Conservation (phyloP, 495 filamentous ascomycete genomes). For the Haplographium delicatum region DNA sequence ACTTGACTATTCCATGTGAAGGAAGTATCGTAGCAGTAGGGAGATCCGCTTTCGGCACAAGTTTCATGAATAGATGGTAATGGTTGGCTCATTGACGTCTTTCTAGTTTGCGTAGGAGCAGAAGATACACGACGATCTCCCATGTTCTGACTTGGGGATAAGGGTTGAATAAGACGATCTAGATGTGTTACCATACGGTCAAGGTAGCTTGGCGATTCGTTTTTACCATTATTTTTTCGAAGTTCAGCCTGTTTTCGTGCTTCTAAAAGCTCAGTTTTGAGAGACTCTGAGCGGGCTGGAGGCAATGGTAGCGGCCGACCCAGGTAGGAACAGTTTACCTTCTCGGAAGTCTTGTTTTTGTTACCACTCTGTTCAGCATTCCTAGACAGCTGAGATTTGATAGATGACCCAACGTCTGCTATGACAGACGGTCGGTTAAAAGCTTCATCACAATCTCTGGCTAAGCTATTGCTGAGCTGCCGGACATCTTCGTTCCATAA, state of each 20-base stretch:
- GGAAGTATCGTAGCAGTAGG: no score
- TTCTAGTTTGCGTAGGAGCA: slow-evolving; percentile 45
- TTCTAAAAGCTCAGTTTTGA: slow-evolving; percentile 27
- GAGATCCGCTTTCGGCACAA: slow-evolving; percentile 27
- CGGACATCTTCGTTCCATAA: slow-evolving; percentile 44
- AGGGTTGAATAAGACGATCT: slow-evolving; percentile 21
- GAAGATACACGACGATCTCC: slow-evolving; percentile 43
- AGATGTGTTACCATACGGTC: slow-evolving; percentile 27
- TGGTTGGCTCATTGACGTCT: slow-evolving; percentile 30
- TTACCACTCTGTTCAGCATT: background rate
- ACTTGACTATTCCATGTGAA: background rate
- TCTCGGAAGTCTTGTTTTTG: slow-evolving; percentile 24
- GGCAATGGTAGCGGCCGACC: slow-evolving; percentile 44
- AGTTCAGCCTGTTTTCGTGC: slow-evolving; percentile 21
- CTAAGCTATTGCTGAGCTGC: slow-evolving; percentile 42
- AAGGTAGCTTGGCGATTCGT: slow-evolving; percentile 17
- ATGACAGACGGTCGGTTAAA: slow-evolving; percentile 50
- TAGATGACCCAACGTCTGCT: slow-evolving; percentile 22
- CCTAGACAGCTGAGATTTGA: background rate
- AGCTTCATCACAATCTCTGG: slow-evolving; percentile 59
- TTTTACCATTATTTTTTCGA: slow-evolving; percentile 14
- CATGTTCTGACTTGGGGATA: slow-evolving; percentile 16
- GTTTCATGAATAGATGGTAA: slow-evolving; percentile 51
- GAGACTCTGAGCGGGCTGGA: slow-evolving; percentile 46
- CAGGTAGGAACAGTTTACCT: no score